Evolutionary conservation across 139 green algal genomes (phyloP), one percentile per base, ranked within the genome.

Genomic region (Astrephomene gubernaculifera): DNA sequence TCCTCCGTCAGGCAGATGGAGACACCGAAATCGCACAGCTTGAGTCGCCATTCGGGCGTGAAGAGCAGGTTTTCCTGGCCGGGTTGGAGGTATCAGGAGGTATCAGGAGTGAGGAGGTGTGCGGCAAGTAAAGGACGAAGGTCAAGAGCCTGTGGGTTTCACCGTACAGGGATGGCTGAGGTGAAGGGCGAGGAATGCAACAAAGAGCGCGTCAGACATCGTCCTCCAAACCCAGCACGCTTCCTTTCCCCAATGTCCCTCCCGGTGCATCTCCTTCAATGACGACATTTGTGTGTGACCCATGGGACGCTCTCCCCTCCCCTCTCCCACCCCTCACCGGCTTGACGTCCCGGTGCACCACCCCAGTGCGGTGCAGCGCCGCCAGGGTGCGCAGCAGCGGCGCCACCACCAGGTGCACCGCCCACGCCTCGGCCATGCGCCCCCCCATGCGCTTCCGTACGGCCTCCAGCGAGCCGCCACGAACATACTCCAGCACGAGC

Each of bases 11-110:
- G 61, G 73, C 87, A 87, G 29, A 93, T 90, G 36, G 86, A 84
- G 29, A 93, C 82, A 8, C 90, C 90, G 73, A 93, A 93, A 79
- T 94, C 91, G 60, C 81, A 82, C 24, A 92, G 43, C 80, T 90
- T 88, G 7, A 92, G 85, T 67, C 67, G 60, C 81, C 84, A 82
- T 39, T 91, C 53, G 33, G 68, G 39, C 17, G 61, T 71, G 41
- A 82, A 75, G 27, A 88, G 71, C 49, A 88, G 21, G 45, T 82
- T 88, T 29, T 82, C 54, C 75, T 78, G 70, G 27, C n/a, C n/a
- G n/a, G n/a, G n/a, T n/a, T n/a, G 49, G 49, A 57, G 49, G 49
- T n/a, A n/a, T n/a, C n/a, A n/a, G n/a, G n/a, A n/a, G n/a, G n/a
- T n/a, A n/a, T n/a, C n/a, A n/a, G n/a, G n/a, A n/a, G n/a, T n/a